Conservation (phyloP, 2,329 filamentous ascomycete species). For the Colletotrichum viniferum region DNA sequence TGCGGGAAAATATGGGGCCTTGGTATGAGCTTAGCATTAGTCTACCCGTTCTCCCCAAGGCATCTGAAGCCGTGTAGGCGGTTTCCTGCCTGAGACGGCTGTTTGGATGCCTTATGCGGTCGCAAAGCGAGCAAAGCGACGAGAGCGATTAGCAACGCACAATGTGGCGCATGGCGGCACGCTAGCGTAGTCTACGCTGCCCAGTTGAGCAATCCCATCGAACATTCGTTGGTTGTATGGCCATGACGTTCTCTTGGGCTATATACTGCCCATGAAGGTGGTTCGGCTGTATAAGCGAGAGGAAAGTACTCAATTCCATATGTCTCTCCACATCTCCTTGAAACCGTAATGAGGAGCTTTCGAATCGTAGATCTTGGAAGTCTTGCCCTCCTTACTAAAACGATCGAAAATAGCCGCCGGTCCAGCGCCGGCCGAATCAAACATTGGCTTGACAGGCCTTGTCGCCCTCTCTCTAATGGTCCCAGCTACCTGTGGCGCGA, state of each 20-base stretch:
- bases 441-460: slow-evolving; percentile 36
- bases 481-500: slow-evolving; percentile 75
- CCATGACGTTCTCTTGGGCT: background rate
- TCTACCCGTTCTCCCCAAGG: background rate
- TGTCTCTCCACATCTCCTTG: slow-evolving; percentile 86
- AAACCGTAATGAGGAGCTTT: slow-evolving; percentile 81
- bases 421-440: slow-evolving; percentile 35
- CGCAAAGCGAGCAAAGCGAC: background rate
- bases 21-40: background rate
- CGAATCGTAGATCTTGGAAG: slow-evolving; percentile 74
- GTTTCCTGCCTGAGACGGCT: background rate
- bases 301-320: slow-evolving; percentile 47
- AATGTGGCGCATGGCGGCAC: background rate
- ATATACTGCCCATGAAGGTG: accelerated
- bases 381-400: slow-evolving; percentile 55
- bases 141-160: background rate
- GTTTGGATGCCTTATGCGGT: background rate
- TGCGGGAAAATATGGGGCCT: background rate
- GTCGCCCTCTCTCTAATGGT: slow-evolving; percentile 74
- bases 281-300: accelerated
- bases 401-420: slow-evolving; percentile 63
- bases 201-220: background rate
- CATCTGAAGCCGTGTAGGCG: background rate
- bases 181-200: background rate
- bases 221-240: background rate